Percentiles rank a stretch among this genome's conserved stretches.
Conservation (phyloP, 805 yeast species). For the Clavispora vitiphila region DNA sequence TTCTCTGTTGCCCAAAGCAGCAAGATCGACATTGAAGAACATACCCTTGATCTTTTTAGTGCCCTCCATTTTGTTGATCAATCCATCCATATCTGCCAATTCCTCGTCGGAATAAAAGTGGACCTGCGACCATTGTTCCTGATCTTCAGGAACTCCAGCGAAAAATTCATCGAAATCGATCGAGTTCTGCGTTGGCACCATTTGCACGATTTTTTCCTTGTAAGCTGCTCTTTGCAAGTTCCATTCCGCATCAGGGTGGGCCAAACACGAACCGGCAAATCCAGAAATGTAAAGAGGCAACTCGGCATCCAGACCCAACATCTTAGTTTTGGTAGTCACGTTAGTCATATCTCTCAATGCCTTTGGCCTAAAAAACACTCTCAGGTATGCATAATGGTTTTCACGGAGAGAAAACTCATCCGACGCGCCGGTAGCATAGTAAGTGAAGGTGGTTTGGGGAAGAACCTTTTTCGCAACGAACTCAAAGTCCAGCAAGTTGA, state of each 20-base stretch:
- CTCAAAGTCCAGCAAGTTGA: constrained; percentile 6
- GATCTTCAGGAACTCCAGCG: constrained; percentile 2
- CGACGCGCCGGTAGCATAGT: constrained; percentile 3
- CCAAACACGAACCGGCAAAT: constrained; percentile 3
- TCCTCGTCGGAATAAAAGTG: constrained; percentile 1
- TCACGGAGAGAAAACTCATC: constrained; percentile 5
- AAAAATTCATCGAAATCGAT: constrained; percentile 3
- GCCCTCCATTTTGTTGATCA: background rate
- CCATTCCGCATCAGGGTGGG: constrained; percentile 3
- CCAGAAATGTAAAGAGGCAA: constrained; percentile 6
- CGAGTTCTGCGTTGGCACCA: constrained; percentile 3
- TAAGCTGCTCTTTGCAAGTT: constrained; percentile 5
- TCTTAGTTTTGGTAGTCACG: constrained; percentile 1
- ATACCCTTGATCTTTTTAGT: background rate
- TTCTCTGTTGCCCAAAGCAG: constrained; percentile 4
- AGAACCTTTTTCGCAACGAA: constrained; percentile 4
- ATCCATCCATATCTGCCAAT: background rate
- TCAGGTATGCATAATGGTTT: constrained; percentile 4
- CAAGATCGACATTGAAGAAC: constrained; percentile 4
- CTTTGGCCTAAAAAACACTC: constrained; percentile 4
- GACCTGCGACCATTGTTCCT: constrained; percentile 2
- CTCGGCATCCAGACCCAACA: constrained; percentile 2
- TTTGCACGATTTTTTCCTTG: constrained; percentile 3
- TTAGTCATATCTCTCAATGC: background rate
- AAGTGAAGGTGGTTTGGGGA: constrained; percentile 2